These are phyloP conservation scores for Mycena galopus DNA, from an alignment of 768 basidiomycete species.

Conservation along the genomic window DNA sequence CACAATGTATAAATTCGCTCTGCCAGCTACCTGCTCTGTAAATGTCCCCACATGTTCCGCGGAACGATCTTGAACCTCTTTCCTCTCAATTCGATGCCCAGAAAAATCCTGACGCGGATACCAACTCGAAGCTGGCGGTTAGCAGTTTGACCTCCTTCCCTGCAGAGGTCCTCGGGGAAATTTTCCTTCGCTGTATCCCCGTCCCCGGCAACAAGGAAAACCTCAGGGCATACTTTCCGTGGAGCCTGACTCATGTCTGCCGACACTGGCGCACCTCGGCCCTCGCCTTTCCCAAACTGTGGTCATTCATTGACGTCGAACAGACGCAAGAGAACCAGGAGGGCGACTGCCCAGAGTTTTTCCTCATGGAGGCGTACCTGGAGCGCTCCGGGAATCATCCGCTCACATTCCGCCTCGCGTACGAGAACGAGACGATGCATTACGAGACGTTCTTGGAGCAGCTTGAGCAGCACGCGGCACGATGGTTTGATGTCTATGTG, in stretches of 20 bases:
- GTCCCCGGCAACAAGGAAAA: neutral
- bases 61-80: too few relatives aligned
- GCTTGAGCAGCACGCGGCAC: neutral
- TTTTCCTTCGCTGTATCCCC: slow-evolving; percentile 13
- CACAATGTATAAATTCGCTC: too few relatives aligned
- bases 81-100: too few relatives aligned
- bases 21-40: too few relatives aligned
- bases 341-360: neutral
- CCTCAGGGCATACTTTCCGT: slow-evolving; percentile 4
- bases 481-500: neutral
- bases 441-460: neutral
- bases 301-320: slow-evolving; percentile 23
- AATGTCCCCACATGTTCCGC: too few relatives aligned
- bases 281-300: slow-evolving; percentile 14
- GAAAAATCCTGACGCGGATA: too few relatives aligned
- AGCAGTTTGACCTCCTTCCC: slow-evolving; percentile 5
- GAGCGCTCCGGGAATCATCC: slow-evolving; percentile 13
- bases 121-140: too few relatives aligned
- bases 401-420: slow-evolving; percentile 5
- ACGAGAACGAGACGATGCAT: neutral
- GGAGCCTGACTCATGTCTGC: slow-evolving; percentile 7
- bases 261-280: slow-evolving; percentile 7
- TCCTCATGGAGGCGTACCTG: slow-evolving; percentile 1
- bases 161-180: slow-evolving; percentile 10
- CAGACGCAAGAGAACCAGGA: slow-evolving; percentile 8